phyloP scores from a whole-genome alignment of 1,284 basidiomycete genomes.

The Porodaedalea pini region DNA sequence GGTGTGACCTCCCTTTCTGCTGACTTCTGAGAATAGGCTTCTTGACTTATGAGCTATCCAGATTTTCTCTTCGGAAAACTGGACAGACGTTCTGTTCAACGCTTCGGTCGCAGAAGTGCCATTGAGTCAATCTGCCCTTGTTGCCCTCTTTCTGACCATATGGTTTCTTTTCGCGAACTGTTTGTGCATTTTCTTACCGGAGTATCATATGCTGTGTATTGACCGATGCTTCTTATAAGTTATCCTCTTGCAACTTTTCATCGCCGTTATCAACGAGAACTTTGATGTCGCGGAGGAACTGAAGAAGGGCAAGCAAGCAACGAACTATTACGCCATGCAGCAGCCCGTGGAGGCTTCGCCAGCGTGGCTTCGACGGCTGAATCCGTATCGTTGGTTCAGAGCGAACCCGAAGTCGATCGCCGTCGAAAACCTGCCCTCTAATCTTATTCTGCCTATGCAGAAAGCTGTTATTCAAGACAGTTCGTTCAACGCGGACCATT shows the following conservation, averaged over 20 bases:
- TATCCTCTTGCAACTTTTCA: constrained; percentile 96
- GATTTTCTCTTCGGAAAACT: constrained; percentile 94
- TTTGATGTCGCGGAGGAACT: constrained; percentile 91
- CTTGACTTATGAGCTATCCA: constrained; percentile 36
- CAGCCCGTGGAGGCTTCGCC: constrained; percentile 49
- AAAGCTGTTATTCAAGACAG: constrained; percentile 70
- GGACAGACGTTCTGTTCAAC: constrained; percentile 81
- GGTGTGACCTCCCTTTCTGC: constrained; percentile 27
- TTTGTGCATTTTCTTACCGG: constrained; percentile 37
- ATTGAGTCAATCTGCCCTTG: constrained; percentile 72
- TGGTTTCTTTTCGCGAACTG: constrained; percentile 96
- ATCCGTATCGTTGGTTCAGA: constrained; percentile 85
- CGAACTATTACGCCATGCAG: constrained; percentile 58
- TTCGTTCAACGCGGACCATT: constrained; percentile 27
- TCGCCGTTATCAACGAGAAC: constrained; percentile 98
- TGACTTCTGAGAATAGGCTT: neutral
- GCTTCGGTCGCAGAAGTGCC: constrained; percentile 61
- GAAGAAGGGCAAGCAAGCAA: constrained; percentile 82
- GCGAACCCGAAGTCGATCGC: constrained; percentile 72
- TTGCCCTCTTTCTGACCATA: constrained; percentile 72
- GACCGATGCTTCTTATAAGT: constrained; percentile 45
- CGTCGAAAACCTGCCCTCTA: constrained; percentile 68
- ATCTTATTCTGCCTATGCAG: constrained; percentile 73
- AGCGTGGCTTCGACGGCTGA: constrained; percentile 74
- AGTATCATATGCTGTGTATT: constrained; percentile 12